A percentile compares a stretch with the other conserved stretches of the same genome.
phyloP scores from a whole-genome alignment of 2,329 filamentous ascomycete genomes.

The Xylaria sp. region DNA sequence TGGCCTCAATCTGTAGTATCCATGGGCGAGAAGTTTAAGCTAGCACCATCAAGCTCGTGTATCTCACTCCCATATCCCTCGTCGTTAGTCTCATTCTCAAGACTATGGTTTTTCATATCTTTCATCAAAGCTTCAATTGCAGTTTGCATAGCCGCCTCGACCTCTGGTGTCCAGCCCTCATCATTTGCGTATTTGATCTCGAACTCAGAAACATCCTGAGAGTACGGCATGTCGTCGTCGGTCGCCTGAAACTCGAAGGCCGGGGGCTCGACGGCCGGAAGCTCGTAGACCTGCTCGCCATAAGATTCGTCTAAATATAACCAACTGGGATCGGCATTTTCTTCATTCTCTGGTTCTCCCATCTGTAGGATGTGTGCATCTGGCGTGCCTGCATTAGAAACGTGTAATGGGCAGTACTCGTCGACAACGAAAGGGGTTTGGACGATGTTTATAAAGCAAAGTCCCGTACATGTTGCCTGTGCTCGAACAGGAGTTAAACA shows the following conservation, averaged over 20 bases:
- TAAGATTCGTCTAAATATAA: neutral
- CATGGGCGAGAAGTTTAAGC: no score
- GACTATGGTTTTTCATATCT: no score
- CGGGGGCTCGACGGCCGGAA: no score
- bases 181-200: neutral
- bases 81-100: no score
- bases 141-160: no score
- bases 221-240: neutral
- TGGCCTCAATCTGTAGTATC: no score
- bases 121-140: no score
- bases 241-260: neutral
- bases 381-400: neutral
- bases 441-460: neutral
- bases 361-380: neutral
- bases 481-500: neutral
- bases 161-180: no score
- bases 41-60: no score
- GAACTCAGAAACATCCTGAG: neutral
- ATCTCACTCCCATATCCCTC: no score
- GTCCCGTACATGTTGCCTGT: neutral
- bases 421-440: neutral
- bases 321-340: neutral
- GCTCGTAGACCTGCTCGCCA: neutral
- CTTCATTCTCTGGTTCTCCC: neutral
- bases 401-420: neutral